Evolutionary conservation across 108 stramenopile species (phyloP).

Genomic region (Chaetoceros tenuissimus): DNA sequence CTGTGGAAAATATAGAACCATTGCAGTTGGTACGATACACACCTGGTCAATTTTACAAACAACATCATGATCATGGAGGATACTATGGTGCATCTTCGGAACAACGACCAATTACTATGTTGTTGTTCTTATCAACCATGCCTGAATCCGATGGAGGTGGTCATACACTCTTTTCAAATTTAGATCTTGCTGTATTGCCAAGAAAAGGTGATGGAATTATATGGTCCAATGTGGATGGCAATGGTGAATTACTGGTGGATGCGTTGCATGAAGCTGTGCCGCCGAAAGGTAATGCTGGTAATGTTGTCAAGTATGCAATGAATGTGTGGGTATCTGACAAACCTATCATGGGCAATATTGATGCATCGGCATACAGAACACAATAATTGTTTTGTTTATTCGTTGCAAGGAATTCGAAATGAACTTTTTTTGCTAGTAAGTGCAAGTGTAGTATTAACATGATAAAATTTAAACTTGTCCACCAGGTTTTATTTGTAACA

Average conservation of each 20-base stretch:
- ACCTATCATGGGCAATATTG: not conserved
- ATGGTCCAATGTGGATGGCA: constrained; percentile 23
- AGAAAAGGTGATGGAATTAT: constrained; percentile 15
- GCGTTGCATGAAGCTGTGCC: not conserved
- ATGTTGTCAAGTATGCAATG: constrained; percentile 20
- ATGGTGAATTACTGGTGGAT: no score
- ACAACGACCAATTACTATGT: constrained; percentile 15
- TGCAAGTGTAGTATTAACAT: no score
- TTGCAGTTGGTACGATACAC: constrained; percentile 17
- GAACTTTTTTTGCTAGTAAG: no score
- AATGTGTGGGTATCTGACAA: no score
- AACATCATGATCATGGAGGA: constrained; percentile 21
- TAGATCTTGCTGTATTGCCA: constrained; percentile 9
- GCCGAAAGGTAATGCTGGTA: constrained; percentile 11
- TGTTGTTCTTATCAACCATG: constrained; percentile 11
- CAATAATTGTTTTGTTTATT: no score
- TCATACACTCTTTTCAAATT: constrained; percentile 11
- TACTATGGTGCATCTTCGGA: constrained; percentile 15
- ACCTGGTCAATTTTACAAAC: constrained; percentile 9
- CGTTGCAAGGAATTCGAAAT: no score
- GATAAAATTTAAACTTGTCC: no score
- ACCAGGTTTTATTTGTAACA: no score
- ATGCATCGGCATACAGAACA: not conserved
- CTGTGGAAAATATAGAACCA: no score
- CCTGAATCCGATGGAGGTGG: constrained; percentile 13